Base-by-base conservation (phyloP, 2,329 filamentous ascomycete species). In the Fusarium palustre region DNA sequence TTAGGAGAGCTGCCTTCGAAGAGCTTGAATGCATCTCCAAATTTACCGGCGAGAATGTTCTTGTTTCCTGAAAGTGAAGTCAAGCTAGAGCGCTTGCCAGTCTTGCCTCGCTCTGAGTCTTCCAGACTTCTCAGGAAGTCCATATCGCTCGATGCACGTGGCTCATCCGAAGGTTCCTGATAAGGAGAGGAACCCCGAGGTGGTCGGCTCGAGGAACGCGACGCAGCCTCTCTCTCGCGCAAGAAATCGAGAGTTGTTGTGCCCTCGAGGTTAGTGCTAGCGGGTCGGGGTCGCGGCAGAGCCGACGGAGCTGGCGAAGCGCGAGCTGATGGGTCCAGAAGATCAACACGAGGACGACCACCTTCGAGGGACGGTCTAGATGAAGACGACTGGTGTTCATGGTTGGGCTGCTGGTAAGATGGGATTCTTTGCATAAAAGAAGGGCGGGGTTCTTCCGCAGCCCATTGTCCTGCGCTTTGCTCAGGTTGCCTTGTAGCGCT, bases 1-100 rank as follows among this genome's bases (percentile, higher is more conserved):
- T 67, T 24, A 49, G 68, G 74, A 75, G 63, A 79, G 62, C 83
- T 86, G 25, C 83, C 85, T 78, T 99, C 96, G 72, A 98, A 98
- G 8, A 92, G 88, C 75, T 95, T 93, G 81, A 98, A 97, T 5
- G 95, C 94, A 74, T 97, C 94, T 1, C 94, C 93, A 77, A 98
- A 97, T 72, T 91, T 93, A 25, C 94, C 92, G 7, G 90, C 91
- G n/a, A 97, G 84, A 38, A 97, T 88, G 59, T 89, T 92, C 79
- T 96, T 97, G 28, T 91, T 92, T 39, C 89, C 89, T 9, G 91
- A 89, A 20, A 93, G 80, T 1, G 91, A 89, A 56, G 91, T 85
- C 2, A 97, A 80, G 77, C 92, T 96, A 2, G 90, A 85, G 13
- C 92, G 87, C 78, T 97, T 97, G 47, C 82, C 81, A 69, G 84